Evolutionary conservation across 805 yeast genomes (phyloP), one percentile per base, ranked within the genome.

Genomic region (Lipomyces chichibuensis): DNA sequence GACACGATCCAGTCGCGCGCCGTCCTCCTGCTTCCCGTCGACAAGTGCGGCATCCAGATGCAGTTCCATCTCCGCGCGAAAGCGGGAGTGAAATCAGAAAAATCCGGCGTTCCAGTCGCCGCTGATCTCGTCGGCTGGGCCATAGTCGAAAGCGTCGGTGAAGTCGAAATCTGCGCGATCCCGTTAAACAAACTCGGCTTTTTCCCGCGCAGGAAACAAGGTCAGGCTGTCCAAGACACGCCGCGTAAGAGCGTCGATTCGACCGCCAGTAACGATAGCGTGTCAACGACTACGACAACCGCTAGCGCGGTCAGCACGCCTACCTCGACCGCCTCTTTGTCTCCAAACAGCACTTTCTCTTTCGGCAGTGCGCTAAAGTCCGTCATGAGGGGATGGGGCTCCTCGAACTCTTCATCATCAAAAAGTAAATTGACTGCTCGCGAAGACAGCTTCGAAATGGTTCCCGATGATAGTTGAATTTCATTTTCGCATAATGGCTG

Each of bases 1-100:
- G 74, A 72, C 63, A 35, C 69, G 14, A 71, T 72, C 59, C 74
- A 72, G n/a, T 49, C 69, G 35, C 71, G 72, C 35, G 56, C 66
- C 11, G 33, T 71, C 2, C 52, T 72, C 37, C 20, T 72, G 37
- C 25, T 72, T 14, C 74, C 74, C 9, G 69, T 57, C 35, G 69
- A 67, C 54, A 58, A 69, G 29, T 72, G 74, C 62, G 63, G 35
- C 32, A 25, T 59, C 25, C 69, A 60, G 27, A 33, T 66, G 46
- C 64, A 63, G 51, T 57, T 59, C 55, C 69, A 66, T 33, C 53
- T 59, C 25, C 64, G 62, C 23, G 64, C 66, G 23, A 20, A 62
- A 3, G 54, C 60, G 4, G 55, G 27, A n/a, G 54, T 60, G 5
- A 55, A 46, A 11, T 59, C 64, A 14, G 49, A 35, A 23, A 9